phyloP scores from a whole-genome alignment of 1,139 yeast genomes.

The Pichia sp. region DNA sequence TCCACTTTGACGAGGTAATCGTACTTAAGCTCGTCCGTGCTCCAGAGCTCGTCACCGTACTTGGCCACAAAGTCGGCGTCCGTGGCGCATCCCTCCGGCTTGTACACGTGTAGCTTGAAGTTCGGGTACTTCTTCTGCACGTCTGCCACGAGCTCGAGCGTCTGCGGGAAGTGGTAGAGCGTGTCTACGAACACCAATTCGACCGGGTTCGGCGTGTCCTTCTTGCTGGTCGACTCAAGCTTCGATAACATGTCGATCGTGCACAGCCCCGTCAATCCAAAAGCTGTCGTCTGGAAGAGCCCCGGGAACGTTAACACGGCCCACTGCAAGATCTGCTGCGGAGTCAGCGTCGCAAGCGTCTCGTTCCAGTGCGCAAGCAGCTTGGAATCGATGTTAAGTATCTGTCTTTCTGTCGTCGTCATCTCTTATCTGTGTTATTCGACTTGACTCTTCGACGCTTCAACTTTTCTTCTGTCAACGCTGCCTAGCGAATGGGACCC shows the following conservation, averaged over 20 bases:
- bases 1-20: conserved; percentile 90
- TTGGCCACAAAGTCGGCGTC: conserved; percentile 62
- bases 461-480: background rate
- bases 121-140: conserved; percentile 55
- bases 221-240: conserved; percentile 30
- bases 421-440: background rate
- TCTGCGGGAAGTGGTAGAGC: conserved; percentile 88
- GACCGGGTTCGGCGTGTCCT: conserved; percentile 39
- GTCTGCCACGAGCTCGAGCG: conserved; percentile 64
- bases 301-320: conserved; percentile 75
- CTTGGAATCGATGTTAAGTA: conserved; percentile 37
- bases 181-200: conserved; percentile 89
- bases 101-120: conserved; percentile 53
- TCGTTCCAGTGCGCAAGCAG: conserved; percentile 61
- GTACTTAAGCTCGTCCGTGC: conserved; percentile 70
- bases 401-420: background rate
- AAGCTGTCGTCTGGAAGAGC: conserved; percentile 87
- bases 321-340: conserved; percentile 79
- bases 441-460: background rate
- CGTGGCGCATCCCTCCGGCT: conserved; percentile 53
- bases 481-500: too few relatives aligned
- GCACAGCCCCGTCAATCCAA: conserved; percentile 88
- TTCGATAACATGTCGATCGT: conserved; percentile 81
- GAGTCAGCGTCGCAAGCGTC: conserved; percentile 49
- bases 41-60: conserved; percentile 83